Conservation (phyloP, 2,329 filamentous ascomycete species). For the Neofusicoccum laricinum region DNA sequence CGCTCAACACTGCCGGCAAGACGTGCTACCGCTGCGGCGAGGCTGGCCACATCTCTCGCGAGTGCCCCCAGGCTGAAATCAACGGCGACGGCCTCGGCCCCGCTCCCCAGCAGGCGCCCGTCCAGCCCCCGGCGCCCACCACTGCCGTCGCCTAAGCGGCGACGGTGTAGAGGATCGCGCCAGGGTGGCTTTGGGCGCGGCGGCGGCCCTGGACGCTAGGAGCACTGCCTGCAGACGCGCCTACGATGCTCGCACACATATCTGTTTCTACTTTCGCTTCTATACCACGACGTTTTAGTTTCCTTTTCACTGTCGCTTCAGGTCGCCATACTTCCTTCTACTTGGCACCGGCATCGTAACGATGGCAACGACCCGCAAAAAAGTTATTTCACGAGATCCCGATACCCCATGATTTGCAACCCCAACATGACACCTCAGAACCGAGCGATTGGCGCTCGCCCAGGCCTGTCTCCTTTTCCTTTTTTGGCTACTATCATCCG, state of each 20-base stretch:
- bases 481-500: slow-evolving; percentile 16
- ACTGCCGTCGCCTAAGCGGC: slow-evolving; percentile 35
- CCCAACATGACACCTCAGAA: slow-evolving; percentile 25
- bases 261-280: slow-evolving; percentile 18
- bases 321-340: slow-evolving; percentile 18
- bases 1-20: slow-evolving; percentile 93
- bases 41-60: slow-evolving; percentile 91
- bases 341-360: slow-evolving; percentile 19
- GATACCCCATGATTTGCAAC: slow-evolving; percentile 43
- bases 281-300: slow-evolving; percentile 16
- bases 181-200: slow-evolving; percentile 16
- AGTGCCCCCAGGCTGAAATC: slow-evolving; percentile 76
- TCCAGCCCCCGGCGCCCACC: slow-evolving; percentile 42
- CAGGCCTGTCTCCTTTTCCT: slow-evolving; percentile 14
- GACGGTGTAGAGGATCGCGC: slow-evolving; percentile 9
- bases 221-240: slow-evolving; percentile 1
- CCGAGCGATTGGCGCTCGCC: slow-evolving; percentile 18
- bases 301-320: slow-evolving; percentile 15
- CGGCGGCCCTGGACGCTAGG: background rate
- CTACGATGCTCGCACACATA: background rate
- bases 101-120: slow-evolving; percentile 32
- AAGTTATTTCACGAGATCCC: slow-evolving; percentile 37
- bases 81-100: slow-evolving; percentile 39
- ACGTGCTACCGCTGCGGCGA: slow-evolving; percentile 98
- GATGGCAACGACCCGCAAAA: slow-evolving; percentile 20